These are phyloP conservation scores for Sporopachydermia cereana DNA, from an alignment of 1,139 yeast species.

Conservation along the genomic window DNA sequence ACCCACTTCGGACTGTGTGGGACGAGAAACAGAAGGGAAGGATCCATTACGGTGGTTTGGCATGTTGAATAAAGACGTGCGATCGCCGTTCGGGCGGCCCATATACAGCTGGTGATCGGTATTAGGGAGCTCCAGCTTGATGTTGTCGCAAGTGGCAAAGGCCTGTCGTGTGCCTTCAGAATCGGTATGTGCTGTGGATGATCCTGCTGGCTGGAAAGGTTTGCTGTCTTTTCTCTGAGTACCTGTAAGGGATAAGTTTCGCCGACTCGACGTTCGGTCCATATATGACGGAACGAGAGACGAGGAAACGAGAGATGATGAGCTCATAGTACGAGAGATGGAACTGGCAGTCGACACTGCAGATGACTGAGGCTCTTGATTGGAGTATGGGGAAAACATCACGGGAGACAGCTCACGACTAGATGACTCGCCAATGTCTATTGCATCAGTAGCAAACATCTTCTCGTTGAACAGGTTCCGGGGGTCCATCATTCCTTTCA, in stretches of 20 bases:
- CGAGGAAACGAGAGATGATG: background rate
- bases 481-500: background rate
- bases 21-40: too few species aligned
- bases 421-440: background rate
- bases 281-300: too few species aligned
- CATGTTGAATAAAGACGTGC: background rate
- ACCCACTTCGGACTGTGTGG: background rate
- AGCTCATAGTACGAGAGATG: background rate
- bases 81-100: background rate
- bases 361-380: background rate
- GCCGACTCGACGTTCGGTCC: too few species aligned
- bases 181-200: too few species aligned
- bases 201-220: too few species aligned
- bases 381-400: background rate
- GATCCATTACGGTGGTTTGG: background rate
- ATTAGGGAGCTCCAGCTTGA: background rate
- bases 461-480: background rate
- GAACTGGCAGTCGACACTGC: background rate
- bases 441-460: background rate
- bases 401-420: slow-evolving; percentile 4
- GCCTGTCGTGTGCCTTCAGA: too few species aligned
- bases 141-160: background rate
- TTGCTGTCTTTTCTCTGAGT: too few species aligned
- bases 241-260: too few species aligned
- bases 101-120: too few species aligned